phyloP scores from a whole-genome alignment of 805 yeast species.

The Aciculoconidium aculeatum region DNA sequence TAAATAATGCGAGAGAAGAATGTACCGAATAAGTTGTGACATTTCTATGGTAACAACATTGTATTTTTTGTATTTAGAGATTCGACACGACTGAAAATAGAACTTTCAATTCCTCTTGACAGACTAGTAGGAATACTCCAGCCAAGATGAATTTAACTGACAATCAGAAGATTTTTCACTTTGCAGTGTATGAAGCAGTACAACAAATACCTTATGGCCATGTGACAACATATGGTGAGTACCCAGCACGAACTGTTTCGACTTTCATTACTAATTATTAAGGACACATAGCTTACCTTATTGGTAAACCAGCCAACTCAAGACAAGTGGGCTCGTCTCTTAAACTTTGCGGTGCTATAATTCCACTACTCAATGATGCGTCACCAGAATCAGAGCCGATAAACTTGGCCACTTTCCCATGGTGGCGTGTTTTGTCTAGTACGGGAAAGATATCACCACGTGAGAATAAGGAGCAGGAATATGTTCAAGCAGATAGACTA shows the following conservation, averaged over 20 bases:
- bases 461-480: conserved; percentile 35
- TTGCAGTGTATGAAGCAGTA: conserved; percentile 53
- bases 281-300: conserved; percentile 63
- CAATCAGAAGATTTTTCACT: conserved; percentile 52
- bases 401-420: conserved; percentile 46
- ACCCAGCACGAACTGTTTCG: not conserved
- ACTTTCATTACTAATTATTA: conserved; percentile 3
- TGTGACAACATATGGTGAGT: conserved; percentile 63
- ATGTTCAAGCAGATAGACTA: conserved; percentile 41
- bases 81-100: too few species aligned
- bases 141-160: conserved; percentile 28
- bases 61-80: too few species aligned
- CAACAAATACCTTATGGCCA: conserved; percentile 53
- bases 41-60: too few species aligned
- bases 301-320: conserved; percentile 58
- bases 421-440: conserved; percentile 77
- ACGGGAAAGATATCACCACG: conserved; percentile 58
- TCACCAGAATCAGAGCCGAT: conserved; percentile 8
- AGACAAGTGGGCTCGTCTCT: conserved; percentile 72
- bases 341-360: conserved; percentile 35
- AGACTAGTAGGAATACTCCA: too few species aligned
- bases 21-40: too few species aligned
- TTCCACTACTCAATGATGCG: conserved; percentile 18
- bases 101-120: too few species aligned
- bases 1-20: too few species aligned